phyloP scores from a whole-genome alignment of 2,329 filamentous ascomycete genomes.

The Phoma herbarum region DNA sequence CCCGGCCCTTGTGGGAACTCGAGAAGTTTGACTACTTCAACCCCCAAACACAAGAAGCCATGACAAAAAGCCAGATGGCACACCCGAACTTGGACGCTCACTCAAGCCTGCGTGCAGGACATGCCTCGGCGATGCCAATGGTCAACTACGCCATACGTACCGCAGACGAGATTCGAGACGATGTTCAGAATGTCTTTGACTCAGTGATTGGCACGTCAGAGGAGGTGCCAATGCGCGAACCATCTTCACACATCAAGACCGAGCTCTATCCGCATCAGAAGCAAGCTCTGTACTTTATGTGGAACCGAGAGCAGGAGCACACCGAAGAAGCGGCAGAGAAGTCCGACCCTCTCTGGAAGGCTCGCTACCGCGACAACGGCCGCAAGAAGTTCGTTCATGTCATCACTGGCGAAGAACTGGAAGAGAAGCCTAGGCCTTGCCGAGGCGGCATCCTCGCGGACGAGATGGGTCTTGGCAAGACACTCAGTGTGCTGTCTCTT shows the following conservation, averaged over 20 bases:
- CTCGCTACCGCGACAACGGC: constrained; percentile 64
- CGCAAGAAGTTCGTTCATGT: constrained; percentile 78
- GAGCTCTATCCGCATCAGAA: constrained; percentile 85
- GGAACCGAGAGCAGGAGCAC: constrained; percentile 73
- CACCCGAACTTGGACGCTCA: constrained; percentile 27
- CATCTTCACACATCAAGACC: constrained; percentile 69
- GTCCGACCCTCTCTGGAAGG: constrained; percentile 79
- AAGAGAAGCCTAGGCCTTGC: constrained; percentile 46
- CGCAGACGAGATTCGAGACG: constrained; percentile 84
- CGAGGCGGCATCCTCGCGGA: constrained; percentile 60
- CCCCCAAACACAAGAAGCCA: constrained; percentile 64
- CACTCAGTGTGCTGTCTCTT: constrained; percentile 81
- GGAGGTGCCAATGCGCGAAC: constrained; percentile 76
- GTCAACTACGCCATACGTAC: constrained; percentile 34
- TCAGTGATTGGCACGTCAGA: constrained; percentile 75
- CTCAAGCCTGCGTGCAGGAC: constrained; percentile 4
- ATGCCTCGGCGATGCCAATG: constrained; percentile 17
- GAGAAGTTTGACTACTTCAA: constrained; percentile 77
- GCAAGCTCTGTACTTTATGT: constrained; percentile 89
- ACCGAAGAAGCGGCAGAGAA: constrained; percentile 69
- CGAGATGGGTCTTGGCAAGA: constrained; percentile 63
- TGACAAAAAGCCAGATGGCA: constrained; percentile 25
- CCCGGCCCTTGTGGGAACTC: constrained; percentile 67
- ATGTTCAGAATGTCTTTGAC: constrained; percentile 89
- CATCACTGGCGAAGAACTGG: constrained; percentile 70